Evolutionary conservation across 768 basidiomycete genomes (phyloP).

Genomic region (Grammothele lineata): DNA sequence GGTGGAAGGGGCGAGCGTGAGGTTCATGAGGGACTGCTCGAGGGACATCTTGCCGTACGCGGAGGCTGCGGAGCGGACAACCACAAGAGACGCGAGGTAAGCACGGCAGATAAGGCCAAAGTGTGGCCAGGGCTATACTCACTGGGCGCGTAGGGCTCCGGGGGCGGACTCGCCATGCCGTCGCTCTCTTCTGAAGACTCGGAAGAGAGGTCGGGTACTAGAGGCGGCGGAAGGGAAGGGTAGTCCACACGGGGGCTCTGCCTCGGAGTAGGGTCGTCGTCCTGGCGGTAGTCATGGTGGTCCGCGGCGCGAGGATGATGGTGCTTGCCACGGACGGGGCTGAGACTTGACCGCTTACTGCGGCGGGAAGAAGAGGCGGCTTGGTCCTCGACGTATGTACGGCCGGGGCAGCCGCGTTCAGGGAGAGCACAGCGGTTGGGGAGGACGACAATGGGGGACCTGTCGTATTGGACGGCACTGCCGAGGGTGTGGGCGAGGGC

Average conservation of each 20-base stretch:
- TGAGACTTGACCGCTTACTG: not conserved
- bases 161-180: conserved; percentile 38
- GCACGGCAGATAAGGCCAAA: conserved; percentile 8
- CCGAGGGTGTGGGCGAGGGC: conserved; percentile 34
- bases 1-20: conserved; percentile 11
- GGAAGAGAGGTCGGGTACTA: conserved; percentile 55
- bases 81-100: conserved; percentile 4
- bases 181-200: conserved; percentile 65
- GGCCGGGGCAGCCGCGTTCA: conserved; percentile 71
- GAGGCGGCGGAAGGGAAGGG: conserved; percentile 33
- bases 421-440: conserved; percentile 75
- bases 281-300: conserved; percentile 18
- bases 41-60: conserved; percentile 8
- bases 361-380: not conserved
- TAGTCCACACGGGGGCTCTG: conserved; percentile 17
- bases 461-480: conserved; percentile 58
- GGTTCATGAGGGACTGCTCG: conserved; percentile 13
- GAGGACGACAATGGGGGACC: conserved; percentile 70
- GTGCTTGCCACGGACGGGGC: conserved; percentile 28
- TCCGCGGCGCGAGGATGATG: conserved; percentile 43
- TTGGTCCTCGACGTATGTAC: conserved; percentile 53
- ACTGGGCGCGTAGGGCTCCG: conserved; percentile 20
- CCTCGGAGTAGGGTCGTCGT: conserved; percentile 26
- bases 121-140: conserved; percentile 3
- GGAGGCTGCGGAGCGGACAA: conserved; percentile 5